Evolutionary conservation across 2,329 filamentous ascomycete genomes (phyloP), one percentile per base, ranked within the genome.

Genomic region (Penicillium sp.): DNA sequence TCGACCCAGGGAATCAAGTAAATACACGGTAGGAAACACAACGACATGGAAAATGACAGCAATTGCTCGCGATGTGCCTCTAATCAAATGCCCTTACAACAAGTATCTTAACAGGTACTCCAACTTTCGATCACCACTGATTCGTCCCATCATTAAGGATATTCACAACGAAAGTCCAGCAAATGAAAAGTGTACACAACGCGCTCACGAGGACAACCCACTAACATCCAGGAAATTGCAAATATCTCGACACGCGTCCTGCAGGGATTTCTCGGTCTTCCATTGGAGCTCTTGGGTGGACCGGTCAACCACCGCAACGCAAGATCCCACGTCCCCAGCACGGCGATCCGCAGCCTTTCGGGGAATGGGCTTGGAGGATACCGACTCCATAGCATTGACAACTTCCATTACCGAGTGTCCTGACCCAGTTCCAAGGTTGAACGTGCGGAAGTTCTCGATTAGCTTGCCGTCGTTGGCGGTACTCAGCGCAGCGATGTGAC

Each of bases 401-500:
- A 67, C 61, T 26, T 67, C 61, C 47, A 56, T 48, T 3, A 67
- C 64, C 0, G 62, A 65, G 37, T 65, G 54, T 2, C 64, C 64
- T 4, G 45, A 53, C 11, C 64, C 64, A 3, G 64, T 66, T 5
- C 64, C 64, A 23, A 67, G 45, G 29, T 67, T 67, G 52, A 65
- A 67, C 4, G 61, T 61, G 8, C 62, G 62, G 52, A 65, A 66
- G 41, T 75, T 65, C 14, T 64, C 55, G 28, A 41, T 49, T 32
- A 65, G 39, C 28, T 54, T 55, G 6, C 60, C 59, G 12, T 59
- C 52, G 16, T 55, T 56, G 22, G 62, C 57, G 17, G 66, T 52
- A 11, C 54, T 53, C 14, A 80, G 64, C 1, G 80, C 80, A 5
- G 79, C 76, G 25, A 82, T 71, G 58, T 84, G 80, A 3, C 64